A percentile compares a stretch with the other conserved stretches of the same genome.
Conservation (phyloP, 805 yeast species). For the Candida ficus region DNA sequence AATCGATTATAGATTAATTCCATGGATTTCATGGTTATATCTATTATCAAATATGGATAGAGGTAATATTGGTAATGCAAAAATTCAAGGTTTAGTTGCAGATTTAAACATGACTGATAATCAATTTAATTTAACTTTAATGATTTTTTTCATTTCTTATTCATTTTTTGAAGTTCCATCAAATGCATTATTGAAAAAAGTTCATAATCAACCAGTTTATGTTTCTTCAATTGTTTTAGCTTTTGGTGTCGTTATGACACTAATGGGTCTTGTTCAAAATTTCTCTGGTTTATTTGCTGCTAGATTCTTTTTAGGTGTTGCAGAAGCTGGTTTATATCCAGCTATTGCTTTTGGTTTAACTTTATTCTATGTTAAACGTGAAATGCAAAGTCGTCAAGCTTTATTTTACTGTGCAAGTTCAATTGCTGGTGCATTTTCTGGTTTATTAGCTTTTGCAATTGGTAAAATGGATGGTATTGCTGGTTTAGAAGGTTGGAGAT, state of each 20-base stretch:
- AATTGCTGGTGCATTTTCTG: conserved; percentile 41
- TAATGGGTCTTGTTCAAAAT: conserved; percentile 41
- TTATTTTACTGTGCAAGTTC: conserved; percentile 35
- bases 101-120: conserved; percentile 30
- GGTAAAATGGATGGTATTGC: conserved; percentile 29
- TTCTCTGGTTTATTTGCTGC: conserved; percentile 24
- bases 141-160: conserved; percentile 41
- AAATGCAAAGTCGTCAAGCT: conserved; percentile 33
- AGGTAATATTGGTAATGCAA: conserved; percentile 52
- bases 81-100: conserved; percentile 40
- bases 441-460: conserved; percentile 36
- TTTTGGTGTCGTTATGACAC: conserved; percentile 37
- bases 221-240: conserved; percentile 40
- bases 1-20: conserved; percentile 36
- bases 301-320: conserved; percentile 40
- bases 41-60: conserved; percentile 44
- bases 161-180: conserved; percentile 30
- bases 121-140: conserved; percentile 36
- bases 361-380: conserved; percentile 33
- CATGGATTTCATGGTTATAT: conserved; percentile 35
- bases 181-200: conserved; percentile 19
- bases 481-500: conserved; percentile 39
- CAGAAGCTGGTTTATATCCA: conserved; percentile 39
- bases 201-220: conserved; percentile 37
- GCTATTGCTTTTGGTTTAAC: conserved; percentile 34